phyloP scores from a whole-genome alignment of 805 yeast species.

The Nakazawaea populi region DNA sequence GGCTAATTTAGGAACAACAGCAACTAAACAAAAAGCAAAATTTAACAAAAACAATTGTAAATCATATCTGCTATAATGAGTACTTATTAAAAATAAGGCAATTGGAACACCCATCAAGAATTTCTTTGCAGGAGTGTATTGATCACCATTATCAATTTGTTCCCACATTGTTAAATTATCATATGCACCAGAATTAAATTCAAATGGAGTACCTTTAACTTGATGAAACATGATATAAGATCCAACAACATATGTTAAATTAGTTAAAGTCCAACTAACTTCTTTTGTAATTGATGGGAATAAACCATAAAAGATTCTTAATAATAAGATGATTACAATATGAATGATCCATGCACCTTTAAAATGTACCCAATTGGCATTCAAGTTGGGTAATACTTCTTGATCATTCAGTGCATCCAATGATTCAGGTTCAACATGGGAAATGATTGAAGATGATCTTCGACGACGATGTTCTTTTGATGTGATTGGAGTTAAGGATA shows the following conservation, averaged over 20 bases:
- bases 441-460: constrained; percentile 83
- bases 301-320: constrained; percentile 73
- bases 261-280: constrained; percentile 91
- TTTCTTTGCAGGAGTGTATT: constrained; percentile 94
- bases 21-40: constrained; percentile 74
- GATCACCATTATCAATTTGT: constrained; percentile 85
- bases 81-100: constrained; percentile 73
- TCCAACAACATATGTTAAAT: constrained; percentile 83
- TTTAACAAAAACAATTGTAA: constrained; percentile 73
- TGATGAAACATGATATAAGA: constrained; percentile 95
- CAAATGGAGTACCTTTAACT: constrained; percentile 96
- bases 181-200: constrained; percentile 93
- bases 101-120: constrained; percentile 92
- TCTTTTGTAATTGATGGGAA: constrained; percentile 78
- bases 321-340: constrained; percentile 68
- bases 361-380: constrained; percentile 93
- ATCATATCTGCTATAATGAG: constrained; percentile 88
- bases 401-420: constrained; percentile 91
- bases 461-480: constrained; percentile 39
- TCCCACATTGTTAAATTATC: constrained; percentile 99
- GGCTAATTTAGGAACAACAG: constrained; percentile 90
- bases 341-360: constrained; percentile 97
- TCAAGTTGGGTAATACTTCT: constrained; percentile 79
- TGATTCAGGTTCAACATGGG: constrained; percentile 90
- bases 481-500: constrained; percentile 27